Conservation (phyloP, 306 rosid species). For the Abrus precatorius region DNA sequence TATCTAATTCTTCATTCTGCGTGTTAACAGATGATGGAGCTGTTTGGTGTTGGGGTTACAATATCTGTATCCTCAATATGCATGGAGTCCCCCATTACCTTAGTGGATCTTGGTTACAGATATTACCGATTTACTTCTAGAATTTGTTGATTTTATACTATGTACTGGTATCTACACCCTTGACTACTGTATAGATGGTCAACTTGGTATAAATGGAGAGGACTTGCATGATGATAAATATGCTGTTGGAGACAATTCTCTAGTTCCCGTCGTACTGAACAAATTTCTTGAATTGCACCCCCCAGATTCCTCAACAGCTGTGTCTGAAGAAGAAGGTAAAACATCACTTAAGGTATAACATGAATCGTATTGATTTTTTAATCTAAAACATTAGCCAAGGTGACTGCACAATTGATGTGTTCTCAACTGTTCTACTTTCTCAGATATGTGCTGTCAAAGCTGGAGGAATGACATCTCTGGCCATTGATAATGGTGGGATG, state of each 20-base stretch:
- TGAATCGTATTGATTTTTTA: constrained; percentile 21
- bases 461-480: constrained; percentile 93
- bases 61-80: constrained; percentile 81
- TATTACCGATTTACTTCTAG: constrained; percentile 36
- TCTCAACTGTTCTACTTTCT: constrained; percentile 28
- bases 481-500: constrained; percentile 72
- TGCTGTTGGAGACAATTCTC: constrained; percentile 59
- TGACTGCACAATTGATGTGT: constrained; percentile 17
- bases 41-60: constrained; percentile 96
- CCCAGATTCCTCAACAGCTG: constrained; percentile 53
- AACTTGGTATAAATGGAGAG: constrained; percentile 81
- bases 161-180: constrained; percentile 52
- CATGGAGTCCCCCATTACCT: not conserved
- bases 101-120: constrained; percentile 37
- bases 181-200: constrained; percentile 87
- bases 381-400: not conserved
- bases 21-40: constrained; percentile 88
- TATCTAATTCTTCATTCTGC: constrained; percentile 45
- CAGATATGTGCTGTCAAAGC: constrained; percentile 83
- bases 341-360: constrained; percentile 61
- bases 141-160: constrained; percentile 35
- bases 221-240: constrained; percentile 53
- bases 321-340: constrained; percentile 57
- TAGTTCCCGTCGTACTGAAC: constrained; percentile 67
- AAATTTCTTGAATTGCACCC: constrained; percentile 59